phyloP scores from a whole-genome alignment of 371 early-diverging fungal species.

The Mucor lusitanicus region DNA sequence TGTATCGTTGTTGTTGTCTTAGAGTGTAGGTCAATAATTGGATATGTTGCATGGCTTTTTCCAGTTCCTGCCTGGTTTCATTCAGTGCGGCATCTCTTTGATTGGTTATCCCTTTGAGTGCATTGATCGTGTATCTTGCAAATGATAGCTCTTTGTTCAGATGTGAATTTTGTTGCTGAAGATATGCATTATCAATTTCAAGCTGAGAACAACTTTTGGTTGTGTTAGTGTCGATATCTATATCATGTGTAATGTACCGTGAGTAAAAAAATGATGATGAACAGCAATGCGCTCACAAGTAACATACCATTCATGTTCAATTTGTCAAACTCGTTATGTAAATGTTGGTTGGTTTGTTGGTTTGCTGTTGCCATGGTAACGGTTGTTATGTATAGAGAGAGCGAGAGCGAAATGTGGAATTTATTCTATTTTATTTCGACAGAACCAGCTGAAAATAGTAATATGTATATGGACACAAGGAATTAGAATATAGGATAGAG shows the following conservation, averaged over 20 bases:
- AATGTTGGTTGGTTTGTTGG: neutral
- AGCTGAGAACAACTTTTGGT: slow-evolving; percentile 25
- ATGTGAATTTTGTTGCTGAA: slow-evolving; percentile 45
- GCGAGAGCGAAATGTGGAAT: slow-evolving; percentile 4
- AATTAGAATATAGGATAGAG: neutral
- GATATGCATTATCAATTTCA: slow-evolving; percentile 45
- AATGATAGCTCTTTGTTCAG: slow-evolving; percentile 42
- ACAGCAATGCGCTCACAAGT: neutral
- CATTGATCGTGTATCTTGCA: slow-evolving; percentile 47
- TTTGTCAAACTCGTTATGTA: slow-evolving; percentile 1
- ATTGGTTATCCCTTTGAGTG: slow-evolving; percentile 38
- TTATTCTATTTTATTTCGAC: slow-evolving; percentile 7
- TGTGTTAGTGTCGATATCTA: neutral
- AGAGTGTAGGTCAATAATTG: slow-evolving; percentile 16
- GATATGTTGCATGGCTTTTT: slow-evolving; percentile 43
- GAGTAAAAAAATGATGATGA: neutral
- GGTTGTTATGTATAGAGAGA: neutral
- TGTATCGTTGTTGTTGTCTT: slow-evolving; percentile 15
- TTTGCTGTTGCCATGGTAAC: neutral
- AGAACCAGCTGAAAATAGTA: slow-evolving; percentile 16
- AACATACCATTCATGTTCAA: slow-evolving; percentile 3
- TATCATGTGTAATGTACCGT: neutral
- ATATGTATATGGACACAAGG: neutral
- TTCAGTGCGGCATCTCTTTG: slow-evolving; percentile 40
- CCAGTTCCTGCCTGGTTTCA: slow-evolving; percentile 56